Percentiles rank a stretch among this genome's conserved stretches.
These are phyloP conservation scores for Cladobotryum protrusum DNA, from an alignment of 2,329 filamentous ascomycete genomes.

Conservation along the genomic window DNA sequence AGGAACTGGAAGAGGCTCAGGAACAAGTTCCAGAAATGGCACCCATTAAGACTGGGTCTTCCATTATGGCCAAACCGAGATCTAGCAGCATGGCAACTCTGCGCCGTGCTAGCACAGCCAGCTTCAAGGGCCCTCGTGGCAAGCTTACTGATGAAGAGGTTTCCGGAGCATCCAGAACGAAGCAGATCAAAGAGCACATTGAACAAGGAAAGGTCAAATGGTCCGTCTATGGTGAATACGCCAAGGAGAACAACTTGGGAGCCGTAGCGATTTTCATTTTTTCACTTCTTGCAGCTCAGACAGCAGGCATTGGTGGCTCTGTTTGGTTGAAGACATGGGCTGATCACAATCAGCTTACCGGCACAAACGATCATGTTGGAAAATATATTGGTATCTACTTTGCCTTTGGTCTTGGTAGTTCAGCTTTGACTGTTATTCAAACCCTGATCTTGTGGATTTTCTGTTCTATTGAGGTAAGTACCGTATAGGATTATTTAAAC, in stretches of 20 bases:
- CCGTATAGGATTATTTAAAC: too few relatives aligned
- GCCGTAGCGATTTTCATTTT: slow-evolving; percentile 77
- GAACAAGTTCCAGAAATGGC: slow-evolving; percentile 70
- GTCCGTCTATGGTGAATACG: slow-evolving; percentile 87
- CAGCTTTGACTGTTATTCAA: slow-evolving; percentile 79
- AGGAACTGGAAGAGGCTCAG: slow-evolving; percentile 70
- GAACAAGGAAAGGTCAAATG: slow-evolving; percentile 99
- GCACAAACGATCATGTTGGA: slow-evolving; percentile 68
- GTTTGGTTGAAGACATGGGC: slow-evolving; percentile 95
- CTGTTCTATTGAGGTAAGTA: slow-evolving; percentile 76
- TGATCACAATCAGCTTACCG: slow-evolving; percentile 63
- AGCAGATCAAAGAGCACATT: slow-evolving; percentile 77
- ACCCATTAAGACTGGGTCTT: slow-evolving; percentile 57
- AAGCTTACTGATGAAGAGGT: slow-evolving; percentile 82
- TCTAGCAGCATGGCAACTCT: slow-evolving; percentile 72
- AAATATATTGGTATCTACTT: slow-evolving; percentile 96
- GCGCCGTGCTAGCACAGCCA: slow-evolving; percentile 84
- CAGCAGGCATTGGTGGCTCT: slow-evolving; percentile 73
- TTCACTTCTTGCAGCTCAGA: slow-evolving; percentile 73
- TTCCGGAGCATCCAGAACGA: slow-evolving; percentile 63
- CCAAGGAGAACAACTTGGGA: slow-evolving; percentile 82
- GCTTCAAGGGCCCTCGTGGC: slow-evolving; percentile 78
- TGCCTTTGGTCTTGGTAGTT: slow-evolving; percentile 82
- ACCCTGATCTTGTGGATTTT: slow-evolving; percentile 98
- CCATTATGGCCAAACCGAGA: slow-evolving; percentile 47